These are phyloP conservation scores for Rhodomyrtus tomentosa DNA, from an alignment of 345 rosid genomes.

Conservation along the genomic window DNA sequence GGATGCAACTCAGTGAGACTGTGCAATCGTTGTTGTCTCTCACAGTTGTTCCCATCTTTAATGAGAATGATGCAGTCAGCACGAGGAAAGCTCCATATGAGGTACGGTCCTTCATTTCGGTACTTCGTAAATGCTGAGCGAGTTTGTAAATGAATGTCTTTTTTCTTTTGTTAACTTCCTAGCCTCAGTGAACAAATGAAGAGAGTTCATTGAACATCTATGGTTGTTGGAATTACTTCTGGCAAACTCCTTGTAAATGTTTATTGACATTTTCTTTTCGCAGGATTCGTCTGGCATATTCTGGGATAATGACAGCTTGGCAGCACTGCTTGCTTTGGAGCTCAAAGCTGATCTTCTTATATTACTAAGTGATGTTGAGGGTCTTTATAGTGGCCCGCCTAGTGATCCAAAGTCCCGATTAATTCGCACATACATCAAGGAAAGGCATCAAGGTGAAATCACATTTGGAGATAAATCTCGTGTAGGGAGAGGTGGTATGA, in stretches of 20 bases:
- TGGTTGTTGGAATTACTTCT: not conserved
- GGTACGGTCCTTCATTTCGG: conserved; percentile 24
- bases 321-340: conserved; percentile 86
- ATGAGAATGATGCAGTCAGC: conserved; percentile 98
- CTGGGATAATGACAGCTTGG: conserved; percentile 99
- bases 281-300: conserved; percentile 99
- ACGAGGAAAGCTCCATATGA: conserved; percentile 97
- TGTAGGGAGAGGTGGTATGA: conserved; percentile 99
- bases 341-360: conserved; percentile 92
- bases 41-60: conserved; percentile 83
- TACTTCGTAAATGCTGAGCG: not conserved
- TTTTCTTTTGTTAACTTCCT: not conserved
- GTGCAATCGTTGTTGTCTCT: conserved; percentile 52
- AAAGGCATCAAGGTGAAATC: conserved; percentile 73
- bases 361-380: conserved; percentile 92
- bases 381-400: conserved; percentile 96
- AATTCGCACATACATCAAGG: conserved; percentile 73
- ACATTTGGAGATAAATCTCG: conserved; percentile 98
- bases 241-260: not conserved
- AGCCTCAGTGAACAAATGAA: not conserved
- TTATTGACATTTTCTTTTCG: not conserved
- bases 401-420: conserved; percentile 83
- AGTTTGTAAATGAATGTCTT: not conserved
- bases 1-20: conserved; percentile 76
- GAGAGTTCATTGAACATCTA: not conserved